Evolutionary conservation across 257 asterid genomes (phyloP).

Genomic region (Pogostemon cablin): DNA sequence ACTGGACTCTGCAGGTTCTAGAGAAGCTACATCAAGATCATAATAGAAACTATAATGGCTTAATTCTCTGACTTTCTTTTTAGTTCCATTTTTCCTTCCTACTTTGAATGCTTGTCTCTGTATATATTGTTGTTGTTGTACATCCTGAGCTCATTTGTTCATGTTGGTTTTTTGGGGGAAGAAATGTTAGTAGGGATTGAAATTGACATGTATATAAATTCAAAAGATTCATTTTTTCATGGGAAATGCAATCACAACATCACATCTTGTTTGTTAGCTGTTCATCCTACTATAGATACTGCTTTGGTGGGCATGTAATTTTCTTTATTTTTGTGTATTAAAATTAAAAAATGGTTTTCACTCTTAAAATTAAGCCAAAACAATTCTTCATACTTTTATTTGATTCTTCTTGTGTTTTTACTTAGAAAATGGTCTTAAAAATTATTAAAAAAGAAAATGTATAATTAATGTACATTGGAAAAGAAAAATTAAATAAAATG

Average conservation of each 20-base stretch:
- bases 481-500: too few relatives aligned
- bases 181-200: neutral
- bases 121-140: slow-evolving; percentile 15
- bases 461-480: too few relatives aligned
- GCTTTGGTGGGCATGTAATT: too few relatives aligned
- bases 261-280: neutral
- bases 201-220: neutral
- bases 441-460: too few relatives aligned
- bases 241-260: neutral
- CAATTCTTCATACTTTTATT: too few relatives aligned
- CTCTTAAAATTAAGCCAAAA: too few relatives aligned
- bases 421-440: too few relatives aligned
- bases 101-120: neutral
- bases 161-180: slow-evolving; percentile 7
- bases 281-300: too few relatives aligned
- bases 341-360: too few relatives aligned
- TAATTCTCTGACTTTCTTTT: neutral
- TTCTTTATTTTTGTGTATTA: too few relatives aligned
- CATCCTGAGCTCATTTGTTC: slow-evolving; percentile 7
- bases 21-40: slow-evolving; percentile 38
- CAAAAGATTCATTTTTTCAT: slow-evolving; percentile 1
- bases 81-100: neutral
- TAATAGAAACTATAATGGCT: slow-evolving; percentile 25
- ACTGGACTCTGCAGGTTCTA: slow-evolving; percentile 20
- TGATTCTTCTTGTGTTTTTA: too few relatives aligned